Evolutionary conservation across 2,329 filamentous ascomycete species (phyloP).

Genomic region (Fonsecaea multimorphosa): DNA sequence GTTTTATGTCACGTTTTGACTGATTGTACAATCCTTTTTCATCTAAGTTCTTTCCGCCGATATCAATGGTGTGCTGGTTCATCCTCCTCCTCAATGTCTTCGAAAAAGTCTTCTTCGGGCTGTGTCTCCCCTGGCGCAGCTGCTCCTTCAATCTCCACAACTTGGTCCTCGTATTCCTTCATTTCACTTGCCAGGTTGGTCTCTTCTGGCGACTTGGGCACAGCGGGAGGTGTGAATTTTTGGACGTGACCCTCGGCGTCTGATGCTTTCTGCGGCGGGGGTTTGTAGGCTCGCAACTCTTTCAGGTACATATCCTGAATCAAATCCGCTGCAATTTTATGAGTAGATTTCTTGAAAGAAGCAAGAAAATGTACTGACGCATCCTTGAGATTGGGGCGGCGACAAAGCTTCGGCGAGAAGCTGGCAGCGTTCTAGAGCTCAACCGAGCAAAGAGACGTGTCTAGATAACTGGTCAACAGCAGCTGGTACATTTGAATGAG

Average conservation of each 20-base stretch:
- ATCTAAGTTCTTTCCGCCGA: neutral
- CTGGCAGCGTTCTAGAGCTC: constrained; percentile 45
- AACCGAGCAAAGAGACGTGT: constrained; percentile 67
- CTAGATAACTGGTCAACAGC: constrained; percentile 49
- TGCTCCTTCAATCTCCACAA: constrained; percentile 92
- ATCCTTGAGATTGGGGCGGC: constrained; percentile 66
- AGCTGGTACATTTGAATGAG: constrained; percentile 10
- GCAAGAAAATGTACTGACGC: constrained; percentile 56
- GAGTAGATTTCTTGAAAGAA: constrained; percentile 7
- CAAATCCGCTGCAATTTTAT: constrained; percentile 74
- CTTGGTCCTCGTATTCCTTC: constrained; percentile 91
- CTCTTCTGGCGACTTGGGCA: constrained; percentile 91
- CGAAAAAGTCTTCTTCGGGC: constrained; percentile 78
- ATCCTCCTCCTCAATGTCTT: constrained; percentile 68
- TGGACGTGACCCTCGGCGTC: constrained; percentile 92
- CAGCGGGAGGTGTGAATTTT: constrained; percentile 78
- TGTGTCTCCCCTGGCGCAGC: constrained; percentile 65
- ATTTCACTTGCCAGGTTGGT: constrained; percentile 87
- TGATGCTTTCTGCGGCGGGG: constrained; percentile 77
- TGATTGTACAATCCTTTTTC: constrained; percentile 29
- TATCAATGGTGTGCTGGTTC: constrained; percentile 47
- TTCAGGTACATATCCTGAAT: constrained; percentile 97
- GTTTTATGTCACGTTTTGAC: constrained; percentile 24
- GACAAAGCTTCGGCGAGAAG: constrained; percentile 65
- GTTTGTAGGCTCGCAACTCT: constrained; percentile 96